Evolutionary conservation across 2,329 filamentous ascomycete genomes (phyloP).

Genomic region (Trichoderma oligosporum): DNA sequence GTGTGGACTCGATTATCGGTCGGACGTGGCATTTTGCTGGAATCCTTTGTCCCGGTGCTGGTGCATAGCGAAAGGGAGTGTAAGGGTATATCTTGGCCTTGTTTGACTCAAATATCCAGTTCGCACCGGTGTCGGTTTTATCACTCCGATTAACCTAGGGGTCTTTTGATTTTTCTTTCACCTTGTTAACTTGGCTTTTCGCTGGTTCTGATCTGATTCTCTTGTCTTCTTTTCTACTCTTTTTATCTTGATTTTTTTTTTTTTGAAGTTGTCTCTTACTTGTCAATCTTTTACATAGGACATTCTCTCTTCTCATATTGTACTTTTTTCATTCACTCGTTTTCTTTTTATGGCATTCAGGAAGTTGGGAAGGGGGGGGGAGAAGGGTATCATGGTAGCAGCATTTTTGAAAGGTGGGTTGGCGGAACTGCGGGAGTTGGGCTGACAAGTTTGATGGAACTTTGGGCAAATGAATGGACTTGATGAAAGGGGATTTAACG

Average conservation of each 20-base stretch:
- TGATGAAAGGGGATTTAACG: not conserved
- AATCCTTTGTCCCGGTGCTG: slow-evolving; percentile 38
- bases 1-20: slow-evolving; percentile 24
- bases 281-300: slow-evolving; percentile 11
- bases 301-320: slow-evolving; percentile 11
- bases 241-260: slow-evolving; percentile 15
- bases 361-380: not conserved
- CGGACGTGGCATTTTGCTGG: slow-evolving; percentile 40
- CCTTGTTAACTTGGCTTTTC: slow-evolving; percentile 20
- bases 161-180: slow-evolving; percentile 18
- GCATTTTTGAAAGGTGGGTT: slow-evolving; percentile 14
- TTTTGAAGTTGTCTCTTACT: not conserved
- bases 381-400: slow-evolving; percentile 13
- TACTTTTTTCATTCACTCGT: slow-evolving; percentile 14
- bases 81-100: slow-evolving; percentile 39
- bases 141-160: slow-evolving; percentile 16
- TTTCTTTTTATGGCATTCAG: not conserved
- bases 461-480: slow-evolving; percentile 7
- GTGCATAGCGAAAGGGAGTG: slow-evolving; percentile 46
- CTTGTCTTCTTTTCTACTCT: slow-evolving; percentile 24
- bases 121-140: slow-evolving; percentile 27
- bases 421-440: slow-evolving; percentile 16
- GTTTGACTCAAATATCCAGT: slow-evolving; percentile 34
- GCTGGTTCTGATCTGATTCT: slow-evolving; percentile 21
- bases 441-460: not conserved